Conservation (phyloP, 208 protist genomes). For the Leishmania braziliensis region DNA sequence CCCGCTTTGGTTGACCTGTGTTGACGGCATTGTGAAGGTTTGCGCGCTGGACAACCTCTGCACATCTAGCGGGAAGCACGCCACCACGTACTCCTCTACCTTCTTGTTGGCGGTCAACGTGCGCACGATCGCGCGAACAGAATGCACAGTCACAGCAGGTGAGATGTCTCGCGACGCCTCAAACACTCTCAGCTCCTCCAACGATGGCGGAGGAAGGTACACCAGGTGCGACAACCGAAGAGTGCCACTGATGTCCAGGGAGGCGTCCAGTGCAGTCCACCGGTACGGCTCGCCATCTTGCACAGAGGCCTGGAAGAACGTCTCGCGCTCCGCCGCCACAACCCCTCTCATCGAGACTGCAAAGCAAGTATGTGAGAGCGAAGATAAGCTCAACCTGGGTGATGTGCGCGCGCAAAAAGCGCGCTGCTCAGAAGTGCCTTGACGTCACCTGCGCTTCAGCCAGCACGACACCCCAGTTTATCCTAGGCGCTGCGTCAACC, state of each 20-base stretch:
- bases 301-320: conserved; percentile 66
- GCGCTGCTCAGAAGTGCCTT: background rate
- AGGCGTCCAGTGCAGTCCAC: conserved; percentile 47
- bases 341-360: conserved; percentile 22
- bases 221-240: conserved; percentile 76
- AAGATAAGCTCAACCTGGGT: background rate
- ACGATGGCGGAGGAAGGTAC: conserved; percentile 66
- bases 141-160: conserved; percentile 12
- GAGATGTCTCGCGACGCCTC: conserved; percentile 9
- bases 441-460: background rate
- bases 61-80: conserved; percentile 48
- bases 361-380: background rate
- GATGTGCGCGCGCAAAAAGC: background rate
- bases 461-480: background rate
- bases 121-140: conserved; percentile 53
- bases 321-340: conserved; percentile 33
- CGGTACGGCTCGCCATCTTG: conserved; percentile 60
- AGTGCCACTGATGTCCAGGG: conserved; percentile 58
- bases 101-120: conserved; percentile 45
- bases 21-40: conserved; percentile 9
- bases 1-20: too few relatives aligned
- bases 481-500: background rate
- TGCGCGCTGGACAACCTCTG: conserved; percentile 18
- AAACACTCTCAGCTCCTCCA: conserved; percentile 43
- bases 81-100: conserved; percentile 58